These are phyloP conservation scores for Calonectria multiphialidica DNA, from an alignment of 2,329 filamentous ascomycete species.

Conservation along the genomic window DNA sequence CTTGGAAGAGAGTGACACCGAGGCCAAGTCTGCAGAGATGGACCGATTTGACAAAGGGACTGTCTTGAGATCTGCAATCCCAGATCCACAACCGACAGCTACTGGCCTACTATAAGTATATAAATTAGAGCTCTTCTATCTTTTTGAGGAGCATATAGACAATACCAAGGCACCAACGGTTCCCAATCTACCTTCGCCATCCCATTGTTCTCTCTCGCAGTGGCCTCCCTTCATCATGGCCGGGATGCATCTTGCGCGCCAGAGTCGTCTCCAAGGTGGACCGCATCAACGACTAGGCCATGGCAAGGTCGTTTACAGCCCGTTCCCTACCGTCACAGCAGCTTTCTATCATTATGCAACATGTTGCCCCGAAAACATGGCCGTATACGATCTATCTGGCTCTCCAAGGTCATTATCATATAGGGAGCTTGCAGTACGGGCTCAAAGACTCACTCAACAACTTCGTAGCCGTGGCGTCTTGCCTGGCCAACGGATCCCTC, in stretches of 20 bases:
- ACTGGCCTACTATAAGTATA: constrained; percentile 12
- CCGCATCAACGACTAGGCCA: constrained; percentile 28
- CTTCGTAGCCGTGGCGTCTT: constrained; percentile 54
- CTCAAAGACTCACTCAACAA: constrained; percentile 56
- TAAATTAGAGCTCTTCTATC: constrained; percentile 15
- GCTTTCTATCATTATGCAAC: constrained; percentile 54
- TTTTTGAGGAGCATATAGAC: not conserved
- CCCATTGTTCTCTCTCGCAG: not conserved
- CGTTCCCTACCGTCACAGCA: constrained; percentile 54
- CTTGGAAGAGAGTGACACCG: constrained; percentile 11
- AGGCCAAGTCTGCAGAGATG: constrained; percentile 26
- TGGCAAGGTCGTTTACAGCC: constrained; percentile 39
- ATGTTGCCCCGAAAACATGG: constrained; percentile 50
- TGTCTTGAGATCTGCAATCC: constrained; percentile 12
- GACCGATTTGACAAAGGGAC: constrained; percentile 13
- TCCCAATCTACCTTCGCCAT: constrained; percentile 15
- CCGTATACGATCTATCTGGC: constrained; percentile 53
- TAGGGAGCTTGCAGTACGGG: constrained; percentile 54
- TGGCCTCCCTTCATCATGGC: constrained; percentile 21
- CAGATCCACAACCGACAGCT: not conserved
- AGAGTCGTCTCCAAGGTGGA: constrained; percentile 8
- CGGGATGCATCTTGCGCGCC: not conserved
- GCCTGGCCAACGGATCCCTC: constrained; percentile 62
- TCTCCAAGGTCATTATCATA: constrained; percentile 55
- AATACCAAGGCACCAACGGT: constrained; percentile 26